Evolutionary conservation across 2,329 filamentous ascomycete genomes (phyloP).

Genomic region (Paecilomyces formosus): DNA sequence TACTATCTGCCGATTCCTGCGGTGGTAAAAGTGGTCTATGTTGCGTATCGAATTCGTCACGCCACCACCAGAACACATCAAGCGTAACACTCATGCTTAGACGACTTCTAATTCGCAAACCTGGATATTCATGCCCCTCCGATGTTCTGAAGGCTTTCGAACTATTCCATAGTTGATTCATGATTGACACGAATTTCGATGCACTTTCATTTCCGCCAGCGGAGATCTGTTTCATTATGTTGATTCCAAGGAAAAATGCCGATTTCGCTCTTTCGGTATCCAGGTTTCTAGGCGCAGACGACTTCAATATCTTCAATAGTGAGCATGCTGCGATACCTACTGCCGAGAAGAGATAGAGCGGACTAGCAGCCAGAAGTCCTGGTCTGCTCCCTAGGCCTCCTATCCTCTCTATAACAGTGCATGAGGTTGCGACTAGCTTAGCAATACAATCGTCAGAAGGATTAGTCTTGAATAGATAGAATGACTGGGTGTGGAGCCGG

Average conservation of each 20-base stretch:
- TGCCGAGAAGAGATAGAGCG: conserved; percentile 20
- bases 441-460: conserved; percentile 18
- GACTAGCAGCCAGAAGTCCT: conserved; percentile 14
- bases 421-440: conserved; percentile 20
- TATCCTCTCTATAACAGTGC: conserved; percentile 21
- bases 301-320: conserved; percentile 34
- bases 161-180: conserved; percentile 36
- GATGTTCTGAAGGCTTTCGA: conserved; percentile 30
- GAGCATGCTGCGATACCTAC: conserved; percentile 23
- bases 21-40: conserved; percentile 9
- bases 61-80: conserved; percentile 37
- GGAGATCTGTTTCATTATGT: conserved; percentile 31
- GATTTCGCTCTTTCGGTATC: conserved; percentile 26
- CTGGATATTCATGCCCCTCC: conserved; percentile 27
- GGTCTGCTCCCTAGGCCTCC: conserved; percentile 15
- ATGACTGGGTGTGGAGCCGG: conserved; percentile 26
- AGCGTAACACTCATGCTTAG: conserved; percentile 29
- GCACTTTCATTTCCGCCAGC: conserved; percentile 28
- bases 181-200: conserved; percentile 21
- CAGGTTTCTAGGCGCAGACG: conserved; percentile 18
- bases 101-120: conserved; percentile 33
- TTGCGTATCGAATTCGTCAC: conserved; percentile 31
- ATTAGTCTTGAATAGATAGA: conserved; percentile 29
- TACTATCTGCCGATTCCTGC: conserved; percentile 12
- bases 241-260: conserved; percentile 29